phyloP scores from a whole-genome alignment of 306 rosid genomes.

The Cucurbita maxima region DNA sequence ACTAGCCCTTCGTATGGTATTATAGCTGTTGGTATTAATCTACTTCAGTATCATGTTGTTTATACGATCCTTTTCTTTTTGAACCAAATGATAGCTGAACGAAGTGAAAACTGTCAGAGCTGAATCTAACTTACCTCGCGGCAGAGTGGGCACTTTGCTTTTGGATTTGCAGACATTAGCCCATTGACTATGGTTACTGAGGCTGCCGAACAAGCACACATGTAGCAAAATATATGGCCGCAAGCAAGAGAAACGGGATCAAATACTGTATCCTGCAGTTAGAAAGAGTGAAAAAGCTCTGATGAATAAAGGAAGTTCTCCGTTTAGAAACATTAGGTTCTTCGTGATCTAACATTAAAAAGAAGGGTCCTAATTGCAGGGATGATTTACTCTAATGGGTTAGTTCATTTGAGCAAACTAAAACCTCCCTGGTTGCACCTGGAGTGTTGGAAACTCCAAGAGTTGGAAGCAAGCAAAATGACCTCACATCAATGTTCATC shows the following conservation, averaged over 20 bases:
- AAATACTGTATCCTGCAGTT: conserved; percentile 69
- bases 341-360: background rate
- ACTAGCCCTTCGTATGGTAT: background rate
- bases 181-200: conserved; percentile 65
- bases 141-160: conserved; percentile 77
- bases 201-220: conserved; percentile 87
- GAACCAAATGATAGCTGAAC: background rate
- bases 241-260: conserved; percentile 88
- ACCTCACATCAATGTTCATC: background rate
- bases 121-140: background rate
- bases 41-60: background rate
- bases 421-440: background rate
- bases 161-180: conserved; percentile 39
- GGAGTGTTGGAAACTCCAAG: background rate
- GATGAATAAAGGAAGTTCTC: background rate
- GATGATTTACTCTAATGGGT: background rate
- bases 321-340: background rate
- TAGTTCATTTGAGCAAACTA: background rate
- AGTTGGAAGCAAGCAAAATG: background rate
- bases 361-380: background rate
- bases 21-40: background rate
- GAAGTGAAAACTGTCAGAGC: background rate
- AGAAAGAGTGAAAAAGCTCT: background rate
- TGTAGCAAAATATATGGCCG: conserved; percentile 84
- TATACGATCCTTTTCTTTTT: background rate